A percentile compares a stretch with the other conserved stretches of the same genome.
Conservation (phyloP, 257 asterid species). For the Mentha longifolia region DNA sequence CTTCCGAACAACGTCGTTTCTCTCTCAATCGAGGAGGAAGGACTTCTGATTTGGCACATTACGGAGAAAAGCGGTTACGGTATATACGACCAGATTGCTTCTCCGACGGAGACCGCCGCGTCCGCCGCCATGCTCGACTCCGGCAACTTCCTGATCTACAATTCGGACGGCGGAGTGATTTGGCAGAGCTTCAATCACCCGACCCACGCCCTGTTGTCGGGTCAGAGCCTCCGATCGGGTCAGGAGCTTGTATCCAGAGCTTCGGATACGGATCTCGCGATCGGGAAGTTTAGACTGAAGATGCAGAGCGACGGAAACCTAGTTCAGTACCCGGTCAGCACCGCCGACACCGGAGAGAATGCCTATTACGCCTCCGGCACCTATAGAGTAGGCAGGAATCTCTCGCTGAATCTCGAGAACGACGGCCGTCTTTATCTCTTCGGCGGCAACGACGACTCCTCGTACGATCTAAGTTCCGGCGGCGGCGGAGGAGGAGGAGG, state of each 20-base stretch:
- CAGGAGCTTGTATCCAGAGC: background rate
- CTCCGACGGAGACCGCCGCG: background rate
- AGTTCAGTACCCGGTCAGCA: background rate
- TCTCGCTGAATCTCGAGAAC: background rate
- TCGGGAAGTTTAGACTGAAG: background rate
- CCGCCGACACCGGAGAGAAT: background rate
- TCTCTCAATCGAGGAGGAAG: conserved; percentile 29
- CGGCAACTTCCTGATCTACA: conserved; percentile 16
- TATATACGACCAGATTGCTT: background rate
- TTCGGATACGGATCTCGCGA: background rate
- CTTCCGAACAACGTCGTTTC: conserved; percentile 10
- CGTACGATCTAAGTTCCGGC: background rate
- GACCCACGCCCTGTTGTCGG: background rate
- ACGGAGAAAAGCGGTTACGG: background rate
- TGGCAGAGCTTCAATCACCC: conserved; percentile 18
- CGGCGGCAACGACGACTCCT: too few species aligned
- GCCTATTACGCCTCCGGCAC: background rate
- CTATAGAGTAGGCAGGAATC: background rate
- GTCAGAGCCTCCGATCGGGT: background rate
- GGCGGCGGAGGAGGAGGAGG: background rate
- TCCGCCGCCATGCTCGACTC: background rate
- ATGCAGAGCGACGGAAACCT: too few species aligned
- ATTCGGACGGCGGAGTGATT: background rate
- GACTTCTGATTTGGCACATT: conserved; percentile 33
- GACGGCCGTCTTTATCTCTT: background rate